A percentile compares a stretch with the other conserved stretches of the same genome.
phyloP scores from a whole-genome alignment of 2,329 filamentous ascomycete species.

The Xylaria sp. region DNA sequence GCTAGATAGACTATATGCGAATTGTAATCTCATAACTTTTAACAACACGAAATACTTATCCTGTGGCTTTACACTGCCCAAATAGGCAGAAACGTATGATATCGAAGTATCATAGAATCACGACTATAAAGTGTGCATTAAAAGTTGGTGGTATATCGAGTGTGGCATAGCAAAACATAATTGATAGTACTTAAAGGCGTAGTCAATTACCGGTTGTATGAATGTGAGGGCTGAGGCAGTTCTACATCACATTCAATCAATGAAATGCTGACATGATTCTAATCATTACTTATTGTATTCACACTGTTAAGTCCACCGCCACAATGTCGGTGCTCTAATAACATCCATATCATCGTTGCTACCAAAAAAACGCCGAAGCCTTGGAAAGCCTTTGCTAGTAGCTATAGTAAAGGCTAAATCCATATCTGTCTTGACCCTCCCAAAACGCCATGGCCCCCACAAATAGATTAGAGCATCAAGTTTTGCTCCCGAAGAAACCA shows the following conservation, averaged over 20 bases:
- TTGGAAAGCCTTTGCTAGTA: slow-evolving; percentile 19
- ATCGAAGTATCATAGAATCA: too few relatives aligned
- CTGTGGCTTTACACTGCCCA: too few relatives aligned
- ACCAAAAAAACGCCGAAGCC: slow-evolving; percentile 26
- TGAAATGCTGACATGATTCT: neutral
- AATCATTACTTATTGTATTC: slow-evolving; percentile 24
- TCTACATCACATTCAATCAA: neutral
- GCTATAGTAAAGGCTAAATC: slow-evolving; percentile 32
- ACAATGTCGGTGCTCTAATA: slow-evolving; percentile 21
- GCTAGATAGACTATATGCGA: too few relatives aligned
- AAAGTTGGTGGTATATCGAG: too few relatives aligned
- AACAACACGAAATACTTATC: too few relatives aligned
- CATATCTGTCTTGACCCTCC: slow-evolving; percentile 27
- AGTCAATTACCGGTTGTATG: too few relatives aligned
- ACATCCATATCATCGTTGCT: slow-evolving; percentile 22
- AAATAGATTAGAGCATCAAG: slow-evolving; percentile 25
- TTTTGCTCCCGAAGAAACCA: slow-evolving; percentile 32
- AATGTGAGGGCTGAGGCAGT: too few relatives aligned
- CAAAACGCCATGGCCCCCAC: slow-evolving; percentile 26
- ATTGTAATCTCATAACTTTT: too few relatives aligned
- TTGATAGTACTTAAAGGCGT: too few relatives aligned
- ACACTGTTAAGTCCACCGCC: slow-evolving; percentile 17
- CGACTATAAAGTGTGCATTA: too few relatives aligned
- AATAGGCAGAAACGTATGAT: too few relatives aligned
- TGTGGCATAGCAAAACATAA: too few relatives aligned